Evolutionary conservation across 345 rosid genomes (phyloP).

Genomic region (Pistacia atlantica): DNA sequence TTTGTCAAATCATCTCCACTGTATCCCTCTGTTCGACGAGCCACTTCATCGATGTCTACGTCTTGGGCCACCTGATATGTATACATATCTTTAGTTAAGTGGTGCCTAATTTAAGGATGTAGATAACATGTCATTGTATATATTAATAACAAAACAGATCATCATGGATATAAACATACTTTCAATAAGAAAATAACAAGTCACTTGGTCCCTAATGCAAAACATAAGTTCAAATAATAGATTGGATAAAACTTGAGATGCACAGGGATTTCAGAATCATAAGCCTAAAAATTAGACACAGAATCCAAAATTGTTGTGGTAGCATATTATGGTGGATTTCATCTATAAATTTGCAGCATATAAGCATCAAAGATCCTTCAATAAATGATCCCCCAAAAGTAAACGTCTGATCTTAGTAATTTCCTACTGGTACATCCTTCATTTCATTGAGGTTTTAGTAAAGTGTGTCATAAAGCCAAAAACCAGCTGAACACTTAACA

Average conservation of each 20-base stretch:
- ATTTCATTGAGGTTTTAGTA: neutral
- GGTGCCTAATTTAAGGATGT: neutral
- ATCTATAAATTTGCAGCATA: neutral
- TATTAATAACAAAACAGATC: neutral
- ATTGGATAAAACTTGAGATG: no score
- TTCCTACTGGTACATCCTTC: neutral
- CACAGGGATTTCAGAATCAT: no score
- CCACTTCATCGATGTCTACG: slow-evolving; percentile 90
- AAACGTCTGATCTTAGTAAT: neutral
- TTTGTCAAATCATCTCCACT: slow-evolving; percentile 99
- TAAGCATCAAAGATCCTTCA: neutral
- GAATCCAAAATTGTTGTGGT: neutral
- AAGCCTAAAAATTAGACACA: no score
- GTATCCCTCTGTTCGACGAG: slow-evolving; percentile 88
- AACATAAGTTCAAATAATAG: neutral
- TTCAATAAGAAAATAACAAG: neutral
- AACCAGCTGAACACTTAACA: neutral
- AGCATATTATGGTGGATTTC: neutral
- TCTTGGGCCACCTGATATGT: slow-evolving; percentile 73
- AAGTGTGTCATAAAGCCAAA: neutral
- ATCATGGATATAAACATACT: neutral
- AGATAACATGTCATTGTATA: neutral
- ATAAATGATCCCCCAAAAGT: neutral
- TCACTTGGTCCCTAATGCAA: neutral
- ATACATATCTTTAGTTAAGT: neutral